Percentiles rank a stretch among this genome's conserved stretches.
Evolutionary conservation across 495 filamentous ascomycete genomes (phyloP).

Genomic region (Aspergillus cavernicola): DNA sequence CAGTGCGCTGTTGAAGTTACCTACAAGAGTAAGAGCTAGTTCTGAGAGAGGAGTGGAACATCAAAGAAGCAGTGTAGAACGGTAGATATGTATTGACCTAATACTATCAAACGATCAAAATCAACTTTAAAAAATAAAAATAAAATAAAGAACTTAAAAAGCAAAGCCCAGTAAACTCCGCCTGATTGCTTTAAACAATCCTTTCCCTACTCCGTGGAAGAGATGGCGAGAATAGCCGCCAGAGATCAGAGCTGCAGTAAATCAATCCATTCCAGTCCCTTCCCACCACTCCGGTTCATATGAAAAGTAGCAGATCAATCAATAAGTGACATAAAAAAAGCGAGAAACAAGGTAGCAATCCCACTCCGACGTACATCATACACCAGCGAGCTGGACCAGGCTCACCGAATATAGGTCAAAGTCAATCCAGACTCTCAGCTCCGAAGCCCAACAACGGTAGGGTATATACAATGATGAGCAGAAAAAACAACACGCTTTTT

Average conservation of each 20-base stretch:
- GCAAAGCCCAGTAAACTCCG: conserved; percentile 6
- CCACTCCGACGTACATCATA: conserved; percentile 35
- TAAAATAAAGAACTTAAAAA: background rate
- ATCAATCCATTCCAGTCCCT: conserved; percentile 32
- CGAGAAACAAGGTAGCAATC: conserved; percentile 21
- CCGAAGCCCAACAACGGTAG: conserved; percentile 21
- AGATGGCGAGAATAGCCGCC: conserved; percentile 14
- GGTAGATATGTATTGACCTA: too few relatives aligned
- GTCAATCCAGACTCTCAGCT: conserved; percentile 16
- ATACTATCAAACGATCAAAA: background rate
- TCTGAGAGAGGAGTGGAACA: too few relatives aligned
- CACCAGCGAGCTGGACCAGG: conserved; percentile 21
- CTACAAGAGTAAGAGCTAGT: too few relatives aligned
- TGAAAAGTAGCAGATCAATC: conserved; percentile 14
- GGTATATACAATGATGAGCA: conserved; percentile 27
- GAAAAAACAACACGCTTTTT: conserved; percentile 14
- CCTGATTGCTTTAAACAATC: conserved; percentile 11
- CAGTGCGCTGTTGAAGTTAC: too few relatives aligned
- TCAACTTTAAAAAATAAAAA: background rate
- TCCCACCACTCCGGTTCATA: conserved; percentile 35
- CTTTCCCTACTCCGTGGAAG: conserved; percentile 12
- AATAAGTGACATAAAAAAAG: conserved; percentile 18
- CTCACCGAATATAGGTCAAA: conserved; percentile 15
- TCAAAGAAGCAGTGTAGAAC: too few relatives aligned
- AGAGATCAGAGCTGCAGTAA: conserved; percentile 12